A percentile compares a stretch with the other conserved stretches of the same genome.
Evolutionary conservation across 2,329 filamentous ascomycete species (phyloP).

Genomic region (Lasiodiplodia sp.): DNA sequence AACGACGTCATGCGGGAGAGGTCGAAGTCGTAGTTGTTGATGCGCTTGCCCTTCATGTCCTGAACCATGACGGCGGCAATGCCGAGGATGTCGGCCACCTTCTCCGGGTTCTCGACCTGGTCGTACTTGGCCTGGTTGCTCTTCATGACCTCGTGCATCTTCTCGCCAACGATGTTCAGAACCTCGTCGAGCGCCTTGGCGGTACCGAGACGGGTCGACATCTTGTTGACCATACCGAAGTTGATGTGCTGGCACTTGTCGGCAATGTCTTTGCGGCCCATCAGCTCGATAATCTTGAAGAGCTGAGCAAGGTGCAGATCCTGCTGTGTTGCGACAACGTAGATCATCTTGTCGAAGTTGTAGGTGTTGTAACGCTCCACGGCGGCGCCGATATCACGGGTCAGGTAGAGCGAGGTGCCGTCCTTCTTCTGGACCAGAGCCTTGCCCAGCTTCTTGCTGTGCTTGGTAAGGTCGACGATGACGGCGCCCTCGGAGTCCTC

Average conservation of each 20-base stretch:
- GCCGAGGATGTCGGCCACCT: conserved; percentile 84
- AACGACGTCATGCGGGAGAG: conserved; percentile 84
- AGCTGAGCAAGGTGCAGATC: conserved; percentile 70
- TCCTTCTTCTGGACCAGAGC: conserved; percentile 72
- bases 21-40: conserved; percentile 76
- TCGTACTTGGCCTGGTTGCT: conserved; percentile 89
- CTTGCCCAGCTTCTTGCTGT: conserved; percentile 72
- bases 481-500: conserved; percentile 71
- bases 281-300: conserved; percentile 69
- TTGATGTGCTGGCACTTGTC: conserved; percentile 68
- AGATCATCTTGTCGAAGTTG: conserved; percentile 73
- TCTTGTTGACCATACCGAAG: conserved; percentile 71
- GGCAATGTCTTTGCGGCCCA: conserved; percentile 67
- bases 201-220: conserved; percentile 68
- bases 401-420: conserved; percentile 72
- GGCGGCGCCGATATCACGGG: conserved; percentile 72
- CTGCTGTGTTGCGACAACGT: conserved; percentile 70
- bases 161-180: conserved; percentile 72
- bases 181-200: conserved; percentile 57
- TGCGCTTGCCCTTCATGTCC: conserved; percentile 91
- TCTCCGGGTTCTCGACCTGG: conserved; percentile 83
- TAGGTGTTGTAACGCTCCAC: conserved; percentile 68
- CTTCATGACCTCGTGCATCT: conserved; percentile 98
- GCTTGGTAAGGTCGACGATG: conserved; percentile 74
- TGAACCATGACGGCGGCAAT: conserved; percentile 98